These are phyloP conservation scores for Exserohilum turcica DNA, from an alignment of 2,329 filamentous ascomycete genomes.

Conservation along the genomic window DNA sequence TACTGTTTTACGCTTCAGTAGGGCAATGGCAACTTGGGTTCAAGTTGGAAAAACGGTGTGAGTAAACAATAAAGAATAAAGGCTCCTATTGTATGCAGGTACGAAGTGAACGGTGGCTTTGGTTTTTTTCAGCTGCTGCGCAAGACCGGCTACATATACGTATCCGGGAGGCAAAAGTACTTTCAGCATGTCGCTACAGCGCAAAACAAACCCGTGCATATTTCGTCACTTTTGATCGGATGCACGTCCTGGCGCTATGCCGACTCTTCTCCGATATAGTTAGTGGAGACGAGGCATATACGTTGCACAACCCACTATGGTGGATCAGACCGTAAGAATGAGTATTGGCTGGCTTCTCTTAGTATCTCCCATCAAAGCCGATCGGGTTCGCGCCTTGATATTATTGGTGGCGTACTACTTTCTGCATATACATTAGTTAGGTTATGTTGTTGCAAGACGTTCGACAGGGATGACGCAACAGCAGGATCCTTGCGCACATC, in stretches of 20 bases:
- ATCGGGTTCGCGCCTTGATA: neutral
- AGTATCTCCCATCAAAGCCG: neutral
- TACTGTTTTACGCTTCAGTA: neutral
- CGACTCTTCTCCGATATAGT: neutral
- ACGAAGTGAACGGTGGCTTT: neutral
- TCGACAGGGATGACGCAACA: slow-evolving; percentile 1
- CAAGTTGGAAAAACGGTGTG: neutral
- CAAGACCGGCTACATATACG: neutral
- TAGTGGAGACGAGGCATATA: slow-evolving; percentile 3
- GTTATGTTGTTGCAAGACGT: neutral
- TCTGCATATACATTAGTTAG: neutral
- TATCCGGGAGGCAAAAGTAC: neutral
- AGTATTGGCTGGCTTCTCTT: neutral
- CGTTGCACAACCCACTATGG: neutral
- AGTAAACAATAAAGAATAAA: neutral
- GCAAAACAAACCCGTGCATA: neutral
- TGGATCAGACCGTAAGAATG: neutral
- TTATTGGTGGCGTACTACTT: neutral
- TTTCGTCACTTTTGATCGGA: neutral
- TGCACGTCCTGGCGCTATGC: neutral
- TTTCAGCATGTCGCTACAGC: neutral
- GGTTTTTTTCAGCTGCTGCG: neutral
- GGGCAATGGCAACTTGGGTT: neutral
- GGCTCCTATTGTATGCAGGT: neutral
- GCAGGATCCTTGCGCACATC: neutral